These are phyloP conservation scores for Spergularia bocconei DNA, from an alignment of 148 eudicot genomes.

Conservation along the genomic window DNA sequence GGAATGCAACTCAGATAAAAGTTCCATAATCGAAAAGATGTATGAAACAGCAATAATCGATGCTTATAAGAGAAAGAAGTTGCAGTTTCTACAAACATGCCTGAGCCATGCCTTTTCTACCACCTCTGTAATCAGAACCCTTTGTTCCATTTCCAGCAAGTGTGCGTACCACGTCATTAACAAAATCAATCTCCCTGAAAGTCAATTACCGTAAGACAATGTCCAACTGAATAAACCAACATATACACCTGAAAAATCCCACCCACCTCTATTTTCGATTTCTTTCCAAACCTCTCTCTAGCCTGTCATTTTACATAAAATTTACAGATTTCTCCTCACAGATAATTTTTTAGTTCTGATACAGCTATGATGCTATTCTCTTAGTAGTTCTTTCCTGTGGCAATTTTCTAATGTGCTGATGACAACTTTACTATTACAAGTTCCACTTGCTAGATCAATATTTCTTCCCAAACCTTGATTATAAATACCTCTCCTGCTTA, in stretches of 20 bases:
- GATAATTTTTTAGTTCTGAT: not conserved
- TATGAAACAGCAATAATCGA: not conserved
- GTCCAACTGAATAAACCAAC: not conserved
- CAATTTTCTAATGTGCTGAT: not conserved
- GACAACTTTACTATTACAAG: not conserved
- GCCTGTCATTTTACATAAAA: not conserved
- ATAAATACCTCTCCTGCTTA: not conserved
- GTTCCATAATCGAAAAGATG: slow-evolving; percentile 20
- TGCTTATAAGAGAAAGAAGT: not conserved
- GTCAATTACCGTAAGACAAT: slow-evolving; percentile 8
- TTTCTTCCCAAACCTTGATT: not conserved
- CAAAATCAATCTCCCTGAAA: slow-evolving; percentile 90
- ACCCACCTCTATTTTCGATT: no score
- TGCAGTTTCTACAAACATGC: slow-evolving; percentile 39
- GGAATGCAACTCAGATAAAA: not conserved
- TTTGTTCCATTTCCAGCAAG: slow-evolving; percentile 96
- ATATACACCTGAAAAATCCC: not conserved
- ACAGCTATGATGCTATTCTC: not conserved
- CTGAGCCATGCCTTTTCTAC: slow-evolving; percentile 77
- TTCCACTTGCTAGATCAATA: no score
- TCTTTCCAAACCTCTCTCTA: not conserved
- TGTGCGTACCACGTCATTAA: slow-evolving; percentile 72
- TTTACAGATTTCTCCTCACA: not conserved
- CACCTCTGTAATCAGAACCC: slow-evolving; percentile 93
- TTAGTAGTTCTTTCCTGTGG: not conserved